Conservation (phyloP, 148 eudicot species). For the Diospyros kaki region DNA sequence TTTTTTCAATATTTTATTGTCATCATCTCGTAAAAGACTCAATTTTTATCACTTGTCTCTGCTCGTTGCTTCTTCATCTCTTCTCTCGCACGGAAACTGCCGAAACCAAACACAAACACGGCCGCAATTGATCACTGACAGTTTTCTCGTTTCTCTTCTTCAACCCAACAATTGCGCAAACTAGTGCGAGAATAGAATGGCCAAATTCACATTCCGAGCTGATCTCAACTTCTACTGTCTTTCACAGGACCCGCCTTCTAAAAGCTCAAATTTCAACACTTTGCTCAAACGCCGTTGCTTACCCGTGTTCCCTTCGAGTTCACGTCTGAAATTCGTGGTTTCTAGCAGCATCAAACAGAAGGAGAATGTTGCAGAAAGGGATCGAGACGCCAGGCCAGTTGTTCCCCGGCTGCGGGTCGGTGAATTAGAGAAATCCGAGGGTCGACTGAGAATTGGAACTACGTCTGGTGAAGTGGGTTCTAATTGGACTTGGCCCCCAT, state of each 20-base stretch:
- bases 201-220: conserved; percentile 37
- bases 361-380: conserved; percentile 25
- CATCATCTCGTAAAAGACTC: too few species aligned
- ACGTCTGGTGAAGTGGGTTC: conserved; percentile 30
- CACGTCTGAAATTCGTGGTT: conserved; percentile 26
- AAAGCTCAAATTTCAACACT: conserved; percentile 14
- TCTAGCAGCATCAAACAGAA: conserved; percentile 47
- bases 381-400: conserved; percentile 14
- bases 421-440: conserved; percentile 30
- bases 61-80: not conserved
- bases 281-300: conserved; percentile 13
- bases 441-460: conserved; percentile 17
- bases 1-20: too few species aligned
- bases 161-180: not conserved
- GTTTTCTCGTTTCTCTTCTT: not conserved
- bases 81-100: not conserved
- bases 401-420: conserved; percentile 34
- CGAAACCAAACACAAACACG: not conserved
- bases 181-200: conserved; percentile 24
- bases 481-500: conserved; percentile 62
- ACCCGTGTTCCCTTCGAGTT: conserved; percentile 14
- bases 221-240: conserved; percentile 10
- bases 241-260: conserved; percentile 8
- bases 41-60: too few species aligned
- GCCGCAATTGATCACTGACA: not conserved